Percentiles rank a stretch among this genome's conserved stretches.
Evolutionary conservation across 768 basidiomycete species (phyloP).

Genomic region (Baorangia bicolor): DNA sequence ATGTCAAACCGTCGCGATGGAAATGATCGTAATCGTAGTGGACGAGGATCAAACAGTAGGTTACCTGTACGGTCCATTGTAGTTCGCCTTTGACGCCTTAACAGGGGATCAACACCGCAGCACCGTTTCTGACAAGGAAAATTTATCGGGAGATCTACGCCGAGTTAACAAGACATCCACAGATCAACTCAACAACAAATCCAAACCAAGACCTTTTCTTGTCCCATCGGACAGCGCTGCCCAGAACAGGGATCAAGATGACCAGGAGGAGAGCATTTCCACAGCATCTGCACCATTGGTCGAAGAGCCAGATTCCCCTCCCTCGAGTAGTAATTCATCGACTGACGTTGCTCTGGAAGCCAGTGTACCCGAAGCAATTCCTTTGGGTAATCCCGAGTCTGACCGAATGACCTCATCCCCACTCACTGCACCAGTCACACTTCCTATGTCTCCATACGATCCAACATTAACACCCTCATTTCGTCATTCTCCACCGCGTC

Average conservation of each 20-base stretch:
- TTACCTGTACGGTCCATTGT: constrained; percentile 9
- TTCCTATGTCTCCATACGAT: constrained; percentile 74
- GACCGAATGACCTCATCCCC: constrained; percentile 26
- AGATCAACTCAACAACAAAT: constrained; percentile 19
- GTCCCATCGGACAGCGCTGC: constrained; percentile 12
- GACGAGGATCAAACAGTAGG: constrained; percentile 66
- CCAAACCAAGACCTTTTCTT: constrained; percentile 23
- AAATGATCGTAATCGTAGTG: constrained; percentile 55
- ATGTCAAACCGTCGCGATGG: constrained; percentile 84
- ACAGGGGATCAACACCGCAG: constrained; percentile 66
- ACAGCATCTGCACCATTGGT: constrained; percentile 24
- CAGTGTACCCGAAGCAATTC: neutral
- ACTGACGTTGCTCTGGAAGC: neutral
- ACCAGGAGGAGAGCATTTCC: constrained; percentile 12
- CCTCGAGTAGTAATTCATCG: neutral
- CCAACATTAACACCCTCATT: constrained; percentile 74
- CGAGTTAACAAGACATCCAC: constrained; percentile 27
- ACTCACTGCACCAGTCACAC: constrained; percentile 22
- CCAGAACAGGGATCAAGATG: constrained; percentile 12
- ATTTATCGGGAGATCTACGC: constrained; percentile 31
- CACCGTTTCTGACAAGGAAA: constrained; percentile 32
- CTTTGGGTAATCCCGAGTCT: neutral
- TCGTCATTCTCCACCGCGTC: constrained; percentile 71
- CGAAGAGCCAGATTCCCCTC: constrained; percentile 28
- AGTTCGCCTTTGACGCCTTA: constrained; percentile 21